A percentile compares a stretch with the other conserved stretches of the same genome.
Conservation (phyloP, 306 rosid species). For the Quercus parvula region DNA sequence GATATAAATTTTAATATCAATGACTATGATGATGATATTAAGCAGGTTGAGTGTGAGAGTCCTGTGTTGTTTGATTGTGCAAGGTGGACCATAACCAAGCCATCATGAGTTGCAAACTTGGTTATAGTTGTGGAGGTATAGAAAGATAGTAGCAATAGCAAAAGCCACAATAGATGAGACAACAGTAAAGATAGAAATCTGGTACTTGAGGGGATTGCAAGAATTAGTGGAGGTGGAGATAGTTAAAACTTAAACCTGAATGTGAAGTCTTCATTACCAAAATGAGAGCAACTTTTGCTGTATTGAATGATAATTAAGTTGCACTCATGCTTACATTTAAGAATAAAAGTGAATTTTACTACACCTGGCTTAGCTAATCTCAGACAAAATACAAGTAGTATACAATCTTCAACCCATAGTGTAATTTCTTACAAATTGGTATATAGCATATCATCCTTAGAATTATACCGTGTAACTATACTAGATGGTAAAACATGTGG, state of each 20-base stretch:
- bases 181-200: neutral
- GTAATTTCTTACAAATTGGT: neutral
- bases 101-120: neutral
- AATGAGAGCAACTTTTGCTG: neutral
- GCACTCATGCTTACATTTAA: neutral
- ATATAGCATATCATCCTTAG: neutral
- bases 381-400: neutral
- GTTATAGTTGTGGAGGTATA: neutral
- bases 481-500: neutral
- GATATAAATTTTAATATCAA: slow-evolving; percentile 78
- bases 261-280: neutral
- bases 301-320: neutral
- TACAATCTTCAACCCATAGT: neutral
- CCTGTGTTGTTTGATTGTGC: neutral
- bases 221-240: neutral
- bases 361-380: neutral
- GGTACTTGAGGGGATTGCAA: neutral
- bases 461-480: neutral
- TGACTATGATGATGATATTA: slow-evolving; percentile 80
- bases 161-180: neutral
- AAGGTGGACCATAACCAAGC: no score
- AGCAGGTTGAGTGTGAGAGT: slow-evolving; percentile 43
- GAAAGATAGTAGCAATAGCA: neutral
- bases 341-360: neutral
- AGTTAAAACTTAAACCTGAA: neutral